phyloP scores from a whole-genome alignment of 805 yeast genomes.

The Monosporozyma siamensis region DNA sequence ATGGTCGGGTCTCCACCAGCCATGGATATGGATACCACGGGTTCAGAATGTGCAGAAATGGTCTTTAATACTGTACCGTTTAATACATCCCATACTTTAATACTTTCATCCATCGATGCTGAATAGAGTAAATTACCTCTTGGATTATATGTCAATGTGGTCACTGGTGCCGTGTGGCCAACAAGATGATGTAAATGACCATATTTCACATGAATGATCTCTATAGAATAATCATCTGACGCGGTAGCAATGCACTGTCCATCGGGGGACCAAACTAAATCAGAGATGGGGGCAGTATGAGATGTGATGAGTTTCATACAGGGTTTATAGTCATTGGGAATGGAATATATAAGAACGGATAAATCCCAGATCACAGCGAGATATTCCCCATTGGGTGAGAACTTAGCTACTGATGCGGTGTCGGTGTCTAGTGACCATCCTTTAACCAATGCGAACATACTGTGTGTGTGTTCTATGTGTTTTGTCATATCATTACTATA shows the following conservation, averaged over 20 bases:
- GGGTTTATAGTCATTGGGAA: slow-evolving; percentile 49
- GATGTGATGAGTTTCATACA: slow-evolving; percentile 8
- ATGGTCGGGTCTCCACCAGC: slow-evolving; percentile 69
- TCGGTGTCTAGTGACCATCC: neutral
- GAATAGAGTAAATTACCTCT: slow-evolving; percentile 73
- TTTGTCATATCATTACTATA: no score
- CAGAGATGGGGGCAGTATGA: slow-evolving; percentile 60
- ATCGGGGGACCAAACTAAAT: slow-evolving; percentile 70
- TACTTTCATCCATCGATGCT: slow-evolving; percentile 85
- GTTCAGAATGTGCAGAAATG: slow-evolving; percentile 86
- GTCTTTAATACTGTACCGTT: slow-evolving; percentile 63
- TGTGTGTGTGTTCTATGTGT: no score
- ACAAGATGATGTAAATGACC: slow-evolving; percentile 38
- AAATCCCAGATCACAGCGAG: slow-evolving; percentile 38
- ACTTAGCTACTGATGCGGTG: slow-evolving; percentile 32
- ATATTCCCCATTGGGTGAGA: slow-evolving; percentile 51
- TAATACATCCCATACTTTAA: slow-evolving; percentile 77
- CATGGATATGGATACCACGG: slow-evolving; percentile 67
- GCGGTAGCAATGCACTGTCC: slow-evolving; percentile 67
- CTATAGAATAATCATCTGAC: slow-evolving; percentile 74
- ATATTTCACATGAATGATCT: slow-evolving; percentile 53
- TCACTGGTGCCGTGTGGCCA: slow-evolving; percentile 82
- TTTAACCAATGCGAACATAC: neutral
- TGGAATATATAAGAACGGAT: slow-evolving; percentile 33
- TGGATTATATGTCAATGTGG: slow-evolving; percentile 55